Conservation (phyloP, 192 early-diverging fungal genomes). For the Linnemannia elongata region DNA sequence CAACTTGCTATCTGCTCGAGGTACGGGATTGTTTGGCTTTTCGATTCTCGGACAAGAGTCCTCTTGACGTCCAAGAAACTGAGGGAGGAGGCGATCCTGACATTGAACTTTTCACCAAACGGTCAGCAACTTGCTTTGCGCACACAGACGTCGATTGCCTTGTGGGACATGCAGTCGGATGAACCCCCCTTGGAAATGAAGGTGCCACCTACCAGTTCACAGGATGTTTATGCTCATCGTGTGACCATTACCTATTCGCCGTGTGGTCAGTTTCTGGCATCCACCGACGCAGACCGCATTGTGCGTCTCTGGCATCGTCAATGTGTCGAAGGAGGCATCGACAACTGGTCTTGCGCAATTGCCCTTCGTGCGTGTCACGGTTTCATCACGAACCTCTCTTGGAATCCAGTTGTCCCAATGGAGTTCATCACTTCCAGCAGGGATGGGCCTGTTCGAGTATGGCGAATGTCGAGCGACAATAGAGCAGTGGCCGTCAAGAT, state of each 20-base stretch:
- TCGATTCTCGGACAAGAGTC: neutral
- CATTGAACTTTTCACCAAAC: neutral
- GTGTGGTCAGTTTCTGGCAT: neutral
- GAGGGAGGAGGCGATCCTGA: neutral
- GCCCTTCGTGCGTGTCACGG: too few species aligned
- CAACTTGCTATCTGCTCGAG: neutral
- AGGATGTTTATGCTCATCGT: neutral
- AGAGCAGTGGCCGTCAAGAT: too few species aligned
- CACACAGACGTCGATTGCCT: neutral
- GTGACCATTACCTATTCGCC: neutral
- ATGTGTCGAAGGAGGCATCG: neutral
- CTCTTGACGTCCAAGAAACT: neutral
- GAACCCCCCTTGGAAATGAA: neutral
- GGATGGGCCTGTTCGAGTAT: too few species aligned
- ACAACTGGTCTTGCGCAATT: neutral
- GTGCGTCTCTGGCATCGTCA: neutral
- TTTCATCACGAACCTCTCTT: too few species aligned
- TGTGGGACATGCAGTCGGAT: neutral
- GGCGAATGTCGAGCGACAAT: too few species aligned
- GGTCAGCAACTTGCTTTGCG: neutral
- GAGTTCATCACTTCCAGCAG: too few species aligned
- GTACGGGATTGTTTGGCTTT: neutral
- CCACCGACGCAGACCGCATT: neutral
- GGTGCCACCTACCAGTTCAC: neutral
- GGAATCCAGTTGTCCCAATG: too few species aligned